A percentile compares a stretch with the other conserved stretches of the same genome.
Evolutionary conservation across 2,329 filamentous ascomycete genomes (phyloP).

Genomic region (Westerdykella aurantiaca): DNA sequence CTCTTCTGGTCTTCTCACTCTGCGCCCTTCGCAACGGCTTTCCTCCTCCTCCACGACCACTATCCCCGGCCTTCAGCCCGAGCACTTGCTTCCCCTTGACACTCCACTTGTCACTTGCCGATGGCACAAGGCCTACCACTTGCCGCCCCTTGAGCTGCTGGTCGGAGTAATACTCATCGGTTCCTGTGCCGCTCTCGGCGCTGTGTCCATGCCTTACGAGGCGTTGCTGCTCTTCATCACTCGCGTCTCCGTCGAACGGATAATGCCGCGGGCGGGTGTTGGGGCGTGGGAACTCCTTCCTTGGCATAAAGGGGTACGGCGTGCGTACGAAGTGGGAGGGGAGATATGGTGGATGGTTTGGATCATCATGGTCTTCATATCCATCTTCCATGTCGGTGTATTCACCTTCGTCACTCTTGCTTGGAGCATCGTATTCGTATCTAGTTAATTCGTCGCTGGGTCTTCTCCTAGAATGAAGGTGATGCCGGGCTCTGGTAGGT

Average conservation of each 20-base stretch:
- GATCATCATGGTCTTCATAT: constrained; percentile 1
- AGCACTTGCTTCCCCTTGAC: not conserved
- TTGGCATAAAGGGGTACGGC: constrained; percentile 21
- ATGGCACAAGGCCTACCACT: not conserved
- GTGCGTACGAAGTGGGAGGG: constrained; percentile 24
- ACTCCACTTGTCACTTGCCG: not conserved
- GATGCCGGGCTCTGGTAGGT: not conserved
- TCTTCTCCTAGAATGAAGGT: too few species aligned
- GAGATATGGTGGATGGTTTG: constrained; percentile 12
- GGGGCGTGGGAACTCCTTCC: constrained; percentile 23
- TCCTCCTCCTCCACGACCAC: not conserved
- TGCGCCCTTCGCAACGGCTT: not conserved
- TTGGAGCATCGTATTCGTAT: not conserved
- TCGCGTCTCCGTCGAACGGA: not conserved
- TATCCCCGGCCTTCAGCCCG: not conserved
- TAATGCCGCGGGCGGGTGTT: constrained; percentile 13
- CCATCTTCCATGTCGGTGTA: not conserved
- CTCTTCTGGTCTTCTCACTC: not conserved
- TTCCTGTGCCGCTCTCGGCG: too few species aligned
- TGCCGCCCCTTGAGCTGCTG: not conserved
- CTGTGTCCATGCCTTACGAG: too few species aligned
- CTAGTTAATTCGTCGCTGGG: not conserved
- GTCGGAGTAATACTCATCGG: too few species aligned
- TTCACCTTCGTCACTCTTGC: not conserved
- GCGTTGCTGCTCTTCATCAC: too few species aligned